These are phyloP conservation scores for Metschnikowia amazonensis DNA, from an alignment of 805 yeast genomes.

Conservation along the genomic window DNA sequence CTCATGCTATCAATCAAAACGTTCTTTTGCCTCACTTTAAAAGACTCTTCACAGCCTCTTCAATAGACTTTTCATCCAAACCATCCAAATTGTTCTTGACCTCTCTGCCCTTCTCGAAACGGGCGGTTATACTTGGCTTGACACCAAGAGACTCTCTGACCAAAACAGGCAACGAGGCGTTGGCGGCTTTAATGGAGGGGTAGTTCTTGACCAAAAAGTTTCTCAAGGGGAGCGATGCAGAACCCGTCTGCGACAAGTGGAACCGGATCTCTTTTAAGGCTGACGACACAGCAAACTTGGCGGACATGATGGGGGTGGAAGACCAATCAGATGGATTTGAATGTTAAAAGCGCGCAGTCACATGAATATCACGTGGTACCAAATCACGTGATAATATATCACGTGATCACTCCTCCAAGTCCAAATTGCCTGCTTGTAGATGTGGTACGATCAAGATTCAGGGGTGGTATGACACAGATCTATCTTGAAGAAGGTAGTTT, in stretches of 20 bases:
- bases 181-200: conserved; percentile 54
- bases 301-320: conserved; percentile 27
- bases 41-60: conserved; percentile 35
- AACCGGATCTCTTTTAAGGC: conserved; percentile 77
- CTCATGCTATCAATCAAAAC: too few relatives aligned
- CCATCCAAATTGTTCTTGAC: conserved; percentile 42
- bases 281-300: conserved; percentile 42
- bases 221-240: conserved; percentile 63
- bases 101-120: conserved; percentile 34
- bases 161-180: conserved; percentile 68
- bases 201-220: conserved; percentile 60
- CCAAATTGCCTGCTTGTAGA: too few relatives aligned
- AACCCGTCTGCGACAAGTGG: conserved; percentile 77
- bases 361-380: conserved; percentile 8
- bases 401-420: too few relatives aligned
- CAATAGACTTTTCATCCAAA: conserved; percentile 44
- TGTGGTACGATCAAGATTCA: too few relatives aligned
- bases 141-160: conserved; percentile 75
- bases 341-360: conserved; percentile 15
- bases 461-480: too few relatives aligned
- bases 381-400: neutral
- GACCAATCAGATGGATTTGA: conserved; percentile 10
- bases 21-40: conserved; percentile 26
- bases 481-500: too few relatives aligned
- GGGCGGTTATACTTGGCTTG: conserved; percentile 69